A percentile compares a stretch with the other conserved stretches of the same genome.
phyloP scores from a whole-genome alignment of 352 stramenopile genomes.

The Phytophthora brassicae region DNA sequence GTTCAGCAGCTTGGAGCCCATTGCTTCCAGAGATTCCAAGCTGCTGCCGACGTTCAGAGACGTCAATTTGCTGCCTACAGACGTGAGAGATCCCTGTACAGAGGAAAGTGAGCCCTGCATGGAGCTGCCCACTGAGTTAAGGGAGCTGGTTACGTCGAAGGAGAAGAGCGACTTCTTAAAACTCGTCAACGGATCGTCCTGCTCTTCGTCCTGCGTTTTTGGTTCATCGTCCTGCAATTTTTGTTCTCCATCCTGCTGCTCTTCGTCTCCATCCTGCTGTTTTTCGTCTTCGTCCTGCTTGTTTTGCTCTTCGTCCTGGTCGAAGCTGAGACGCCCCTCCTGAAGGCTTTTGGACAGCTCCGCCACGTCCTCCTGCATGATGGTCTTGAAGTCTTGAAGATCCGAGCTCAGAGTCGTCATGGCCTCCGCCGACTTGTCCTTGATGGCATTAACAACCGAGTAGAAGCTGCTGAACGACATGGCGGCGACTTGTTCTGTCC shows the following conservation, averaged over 20 bases:
- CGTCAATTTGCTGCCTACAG: constrained; percentile 38
- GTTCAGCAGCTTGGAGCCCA: constrained; percentile 73
- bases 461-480: constrained; percentile 58
- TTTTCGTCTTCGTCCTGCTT: constrained; percentile 13
- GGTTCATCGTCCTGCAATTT: not conserved
- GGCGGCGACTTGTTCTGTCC: constrained; percentile 7
- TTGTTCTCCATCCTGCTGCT: not conserved
- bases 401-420: constrained; percentile 76
- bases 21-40: constrained; percentile 50
- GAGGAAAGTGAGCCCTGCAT: constrained; percentile 35
- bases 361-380: constrained; percentile 70
- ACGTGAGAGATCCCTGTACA: constrained; percentile 33
- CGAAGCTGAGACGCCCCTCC: constrained; percentile 44
- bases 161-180: constrained; percentile 58
- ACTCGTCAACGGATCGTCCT: constrained; percentile 17
- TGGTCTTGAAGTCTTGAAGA: constrained; percentile 67
- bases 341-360: constrained; percentile 60
- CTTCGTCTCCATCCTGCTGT: not conserved
- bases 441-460: constrained; percentile 47
- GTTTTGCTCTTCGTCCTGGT: constrained; percentile 25
- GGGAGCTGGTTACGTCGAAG: constrained; percentile 43
- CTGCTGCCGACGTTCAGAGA: constrained; percentile 33
- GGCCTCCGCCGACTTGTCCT: constrained; percentile 67
- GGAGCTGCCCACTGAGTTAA: constrained; percentile 42
- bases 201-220: constrained; percentile 10